Conservation (phyloP, 139 green algal genomes). For the Coelastrella sp. region DNA sequence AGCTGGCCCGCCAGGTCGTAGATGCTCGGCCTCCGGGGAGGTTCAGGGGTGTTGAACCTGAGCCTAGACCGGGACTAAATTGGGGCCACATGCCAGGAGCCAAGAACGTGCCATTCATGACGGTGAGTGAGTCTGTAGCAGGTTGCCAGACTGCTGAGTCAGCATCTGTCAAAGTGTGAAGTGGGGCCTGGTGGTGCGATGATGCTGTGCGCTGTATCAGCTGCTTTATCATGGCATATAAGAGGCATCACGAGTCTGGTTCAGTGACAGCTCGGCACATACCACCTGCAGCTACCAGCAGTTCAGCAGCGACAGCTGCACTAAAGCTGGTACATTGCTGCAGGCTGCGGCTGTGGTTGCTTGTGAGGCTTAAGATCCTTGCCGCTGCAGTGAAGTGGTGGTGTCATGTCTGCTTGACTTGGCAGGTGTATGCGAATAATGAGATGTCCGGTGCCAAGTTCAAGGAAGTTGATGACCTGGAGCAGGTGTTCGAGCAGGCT, state of each 20-base stretch:
- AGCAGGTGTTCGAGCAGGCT: conserved; percentile 68
- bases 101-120: conserved; percentile 85
- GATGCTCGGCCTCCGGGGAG: conserved; percentile 82
- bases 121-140: conserved; percentile 62
- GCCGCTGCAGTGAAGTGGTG: neutral
- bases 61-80: conserved; percentile 84
- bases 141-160: neutral
- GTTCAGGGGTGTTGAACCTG: conserved; percentile 84
- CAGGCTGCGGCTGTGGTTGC: no score
- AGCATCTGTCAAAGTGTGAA: no score
- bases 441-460: conserved; percentile 46
- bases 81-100: conserved; percentile 89
- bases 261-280: no score
- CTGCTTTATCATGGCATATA: no score
- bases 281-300: neutral
- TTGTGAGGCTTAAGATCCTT: neutral
- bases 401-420: neutral
- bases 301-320: neutral
- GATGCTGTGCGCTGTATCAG: no score
- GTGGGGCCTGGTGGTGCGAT: no score
- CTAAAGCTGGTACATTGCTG: neutral
- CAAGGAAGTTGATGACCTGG: conserved; percentile 72
- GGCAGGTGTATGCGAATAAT: conserved; percentile 39
- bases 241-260: no score
- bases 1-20: conserved; percentile 65